These are phyloP conservation scores for Plasmopara muralis DNA, from an alignment of 352 stramenopile genomes.

Conservation along the genomic window DNA sequence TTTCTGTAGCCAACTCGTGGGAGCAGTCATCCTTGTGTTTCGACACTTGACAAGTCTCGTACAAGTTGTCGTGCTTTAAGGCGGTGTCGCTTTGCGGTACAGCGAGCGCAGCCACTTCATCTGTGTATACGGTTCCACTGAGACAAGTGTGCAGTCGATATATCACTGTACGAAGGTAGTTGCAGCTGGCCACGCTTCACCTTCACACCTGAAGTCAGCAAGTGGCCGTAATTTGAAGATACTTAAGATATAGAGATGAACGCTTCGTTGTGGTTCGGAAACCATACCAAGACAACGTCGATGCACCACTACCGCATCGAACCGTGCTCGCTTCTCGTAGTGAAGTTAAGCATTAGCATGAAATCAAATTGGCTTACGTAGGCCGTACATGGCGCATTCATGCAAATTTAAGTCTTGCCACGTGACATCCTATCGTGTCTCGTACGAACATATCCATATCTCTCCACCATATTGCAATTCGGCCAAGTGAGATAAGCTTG, in stretches of 20 bases:
- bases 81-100: not conserved
- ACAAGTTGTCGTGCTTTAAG: not conserved
- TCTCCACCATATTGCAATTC: not conserved
- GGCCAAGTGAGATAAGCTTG: not conserved
- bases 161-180: not conserved
- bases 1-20: not conserved
- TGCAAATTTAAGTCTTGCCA: not conserved
- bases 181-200: not conserved
- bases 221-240: not conserved
- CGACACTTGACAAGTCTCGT: not conserved
- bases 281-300: not conserved
- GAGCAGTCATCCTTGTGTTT: too few relatives aligned
- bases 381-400: not conserved
- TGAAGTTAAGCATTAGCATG: not conserved
- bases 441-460: not conserved
- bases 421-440: not conserved
- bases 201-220: slow-evolving; percentile 1
- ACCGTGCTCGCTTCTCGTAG: not conserved
- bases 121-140: not conserved
- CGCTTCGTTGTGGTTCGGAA: not conserved
- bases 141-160: slow-evolving; percentile 2
- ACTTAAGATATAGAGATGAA: not conserved
- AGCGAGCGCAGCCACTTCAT: not conserved
- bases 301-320: not conserved
- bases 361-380: not conserved